A percentile compares a stretch with the other conserved stretches of the same genome.
phyloP scores from a whole-genome alignment of 1,139 yeast genomes.

The Schizosaccharomyces versatilis region DNA sequence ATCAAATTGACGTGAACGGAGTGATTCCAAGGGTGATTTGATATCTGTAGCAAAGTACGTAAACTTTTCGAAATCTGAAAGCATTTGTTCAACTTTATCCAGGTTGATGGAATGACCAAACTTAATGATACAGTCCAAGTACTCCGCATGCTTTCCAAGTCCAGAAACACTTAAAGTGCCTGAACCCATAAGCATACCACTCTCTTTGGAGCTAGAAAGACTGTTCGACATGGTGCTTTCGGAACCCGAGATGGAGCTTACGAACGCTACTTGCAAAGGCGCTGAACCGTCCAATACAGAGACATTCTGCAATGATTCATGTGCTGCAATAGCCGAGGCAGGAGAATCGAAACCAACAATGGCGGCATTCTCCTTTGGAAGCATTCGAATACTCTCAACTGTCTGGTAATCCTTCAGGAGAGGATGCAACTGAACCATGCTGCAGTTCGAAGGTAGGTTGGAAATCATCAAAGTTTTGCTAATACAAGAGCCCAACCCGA shows the following conservation, averaged over 20 bases:
- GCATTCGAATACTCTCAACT: background rate
- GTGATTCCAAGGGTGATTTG: constrained; percentile 19
- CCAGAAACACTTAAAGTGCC: too few relatives aligned
- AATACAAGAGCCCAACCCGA: too few relatives aligned
- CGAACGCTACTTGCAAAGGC: background rate
- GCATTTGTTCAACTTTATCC: constrained; percentile 12
- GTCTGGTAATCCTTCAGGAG: too few relatives aligned
- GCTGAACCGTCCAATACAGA: background rate
- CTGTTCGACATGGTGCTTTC: background rate
- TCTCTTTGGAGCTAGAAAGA: too few relatives aligned
- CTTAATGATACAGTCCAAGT: background rate
- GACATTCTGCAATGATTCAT: background rate
- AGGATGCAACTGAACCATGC: too few relatives aligned
- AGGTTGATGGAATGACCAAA: constrained; percentile 2
- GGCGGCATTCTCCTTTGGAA: background rate
- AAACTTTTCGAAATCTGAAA: constrained; percentile 17
- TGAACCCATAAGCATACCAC: too few relatives aligned
- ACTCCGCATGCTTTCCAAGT: too few relatives aligned
- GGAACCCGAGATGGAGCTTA: background rate
- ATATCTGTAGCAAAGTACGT: constrained; percentile 12
- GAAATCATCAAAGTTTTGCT: too few relatives aligned
- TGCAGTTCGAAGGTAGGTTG: too few relatives aligned
- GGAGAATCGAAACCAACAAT: background rate
- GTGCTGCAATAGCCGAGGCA: background rate
- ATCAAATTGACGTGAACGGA: constrained; percentile 44